Percentiles rank a stretch among this genome's conserved stretches.
phyloP scores from a whole-genome alignment of 495 filamentous ascomycete species.

The Hypoxylon rickii region DNA sequence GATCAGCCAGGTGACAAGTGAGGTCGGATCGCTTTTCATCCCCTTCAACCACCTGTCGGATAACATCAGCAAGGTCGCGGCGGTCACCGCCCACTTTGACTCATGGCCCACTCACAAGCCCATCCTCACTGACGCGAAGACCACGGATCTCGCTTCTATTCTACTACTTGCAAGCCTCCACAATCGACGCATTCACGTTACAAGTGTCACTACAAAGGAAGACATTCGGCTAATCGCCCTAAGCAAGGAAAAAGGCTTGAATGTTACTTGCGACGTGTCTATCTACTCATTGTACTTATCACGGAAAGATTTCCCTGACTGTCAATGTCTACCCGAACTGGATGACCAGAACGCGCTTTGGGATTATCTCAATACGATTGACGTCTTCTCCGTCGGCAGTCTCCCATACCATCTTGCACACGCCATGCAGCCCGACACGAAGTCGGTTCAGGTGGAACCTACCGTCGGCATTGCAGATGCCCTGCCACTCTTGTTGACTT shows the following conservation, averaged over 20 bases:
- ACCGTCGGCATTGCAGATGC: conserved; percentile 75
- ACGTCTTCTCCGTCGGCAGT: conserved; percentile 84
- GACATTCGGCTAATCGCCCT: conserved; percentile 81
- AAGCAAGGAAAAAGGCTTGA: conserved; percentile 80
- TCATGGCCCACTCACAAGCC: conserved; percentile 82
- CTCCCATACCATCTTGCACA: conserved; percentile 78
- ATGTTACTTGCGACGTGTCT: conserved; percentile 84
- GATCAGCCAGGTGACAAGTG: conserved; percentile 69
- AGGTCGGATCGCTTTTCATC: conserved; percentile 84
- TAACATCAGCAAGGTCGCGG: conserved; percentile 85
- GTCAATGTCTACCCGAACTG: conserved; percentile 66
- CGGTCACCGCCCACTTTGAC: conserved; percentile 79
- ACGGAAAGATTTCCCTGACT: conserved; percentile 73
- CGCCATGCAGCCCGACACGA: conserved; percentile 50
- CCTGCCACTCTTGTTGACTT: conserved; percentile 77
- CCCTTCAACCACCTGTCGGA: conserved; percentile 86
- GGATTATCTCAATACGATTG: conserved; percentile 76
- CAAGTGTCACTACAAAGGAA: conserved; percentile 79
- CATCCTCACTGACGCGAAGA: conserved; percentile 84
- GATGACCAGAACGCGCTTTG: conserved; percentile 79
- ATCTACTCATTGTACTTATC: conserved; percentile 82
- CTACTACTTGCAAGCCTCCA: conserved; percentile 81
- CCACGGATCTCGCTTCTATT: conserved; percentile 79
- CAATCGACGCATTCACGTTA: conserved; percentile 82
- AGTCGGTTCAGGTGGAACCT: conserved; percentile 42